phyloP scores from a whole-genome alignment of 768 basidiomycete species.

The Boletus reticulatus region DNA sequence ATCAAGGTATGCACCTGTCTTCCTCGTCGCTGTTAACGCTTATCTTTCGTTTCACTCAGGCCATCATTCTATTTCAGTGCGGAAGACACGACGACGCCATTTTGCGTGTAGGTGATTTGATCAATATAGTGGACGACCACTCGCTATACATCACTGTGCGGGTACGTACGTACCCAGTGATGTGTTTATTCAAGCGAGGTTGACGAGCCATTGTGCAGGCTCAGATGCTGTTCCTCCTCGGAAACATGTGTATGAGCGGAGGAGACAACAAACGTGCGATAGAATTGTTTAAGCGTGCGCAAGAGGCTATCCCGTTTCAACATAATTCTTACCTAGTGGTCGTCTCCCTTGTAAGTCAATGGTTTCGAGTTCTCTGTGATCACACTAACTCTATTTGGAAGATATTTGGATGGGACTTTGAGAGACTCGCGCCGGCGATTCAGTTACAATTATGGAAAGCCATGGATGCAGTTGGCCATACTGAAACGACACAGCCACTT shows the following conservation, averaged over 20 bases:
- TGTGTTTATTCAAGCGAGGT: too few relatives aligned
- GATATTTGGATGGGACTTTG: conserved; percentile 17
- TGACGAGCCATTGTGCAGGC: background rate
- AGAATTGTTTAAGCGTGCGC: background rate
- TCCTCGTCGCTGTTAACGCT: too few relatives aligned
- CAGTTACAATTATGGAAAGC: background rate
- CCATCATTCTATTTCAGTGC: too few relatives aligned
- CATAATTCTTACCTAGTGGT: background rate
- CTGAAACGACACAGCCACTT: background rate
- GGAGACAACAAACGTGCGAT: background rate
- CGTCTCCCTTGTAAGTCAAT: background rate
- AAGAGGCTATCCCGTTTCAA: background rate
- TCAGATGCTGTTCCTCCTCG: background rate
- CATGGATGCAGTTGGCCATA: background rate
- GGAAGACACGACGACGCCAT: too few relatives aligned
- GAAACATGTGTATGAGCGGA: background rate
- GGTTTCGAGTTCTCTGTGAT: background rate
- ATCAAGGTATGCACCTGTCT: too few relatives aligned
- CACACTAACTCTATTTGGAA: background rate
- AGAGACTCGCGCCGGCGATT: background rate
- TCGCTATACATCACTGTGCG: too few relatives aligned
- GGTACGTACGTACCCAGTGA: too few relatives aligned
- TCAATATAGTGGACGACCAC: too few relatives aligned
- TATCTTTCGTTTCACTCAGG: too few relatives aligned
- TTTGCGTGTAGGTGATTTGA: too few relatives aligned